Conservation (phyloP, 2,329 filamentous ascomycete genomes). For the Penicillium corylophilum region DNA sequence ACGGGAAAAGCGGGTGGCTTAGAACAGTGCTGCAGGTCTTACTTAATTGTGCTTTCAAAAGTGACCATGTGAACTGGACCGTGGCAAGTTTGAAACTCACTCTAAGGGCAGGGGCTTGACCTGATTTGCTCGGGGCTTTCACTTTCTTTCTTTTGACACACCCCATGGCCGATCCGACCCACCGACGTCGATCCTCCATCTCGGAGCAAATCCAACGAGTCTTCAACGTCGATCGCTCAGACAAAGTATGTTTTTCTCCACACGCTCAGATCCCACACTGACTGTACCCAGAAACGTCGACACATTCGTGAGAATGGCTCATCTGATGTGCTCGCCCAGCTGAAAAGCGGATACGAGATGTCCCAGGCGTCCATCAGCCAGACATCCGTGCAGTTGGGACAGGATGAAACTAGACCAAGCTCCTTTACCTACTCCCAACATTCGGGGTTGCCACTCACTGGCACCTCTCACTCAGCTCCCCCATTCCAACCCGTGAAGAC, state of each 20-base stretch:
- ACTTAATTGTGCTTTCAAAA: slow-evolving; percentile 12
- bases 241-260: slow-evolving; percentile 11
- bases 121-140: too few species aligned
- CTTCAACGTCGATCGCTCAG: slow-evolving; percentile 16
- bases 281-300: slow-evolving; percentile 11
- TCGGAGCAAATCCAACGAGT: slow-evolving; percentile 22
- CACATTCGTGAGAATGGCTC: not conserved
- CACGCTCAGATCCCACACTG: not conserved
- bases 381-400: slow-evolving; percentile 3
- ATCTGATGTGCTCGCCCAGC: not conserved
- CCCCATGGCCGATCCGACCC: slow-evolving; percentile 17
- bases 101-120: too few species aligned
- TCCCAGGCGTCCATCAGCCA: slow-evolving; percentile 2
- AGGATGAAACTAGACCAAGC: slow-evolving; percentile 14
- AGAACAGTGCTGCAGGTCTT: slow-evolving; percentile 23
- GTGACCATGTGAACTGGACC: not conserved
- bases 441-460: slow-evolving; percentile 16
- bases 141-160: too few species aligned
- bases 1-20: slow-evolving; percentile 1
- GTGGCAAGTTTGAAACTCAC: slow-evolving; percentile 16
- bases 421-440: slow-evolving; percentile 15
- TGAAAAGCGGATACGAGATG: not conserved
- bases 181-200: slow-evolving; percentile 24
- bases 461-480: slow-evolving; percentile 18
- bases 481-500: slow-evolving; percentile 8